These are phyloP conservation scores for Pichia sp. DNA, from an alignment of 1,139 yeast species.

Conservation along the genomic window DNA sequence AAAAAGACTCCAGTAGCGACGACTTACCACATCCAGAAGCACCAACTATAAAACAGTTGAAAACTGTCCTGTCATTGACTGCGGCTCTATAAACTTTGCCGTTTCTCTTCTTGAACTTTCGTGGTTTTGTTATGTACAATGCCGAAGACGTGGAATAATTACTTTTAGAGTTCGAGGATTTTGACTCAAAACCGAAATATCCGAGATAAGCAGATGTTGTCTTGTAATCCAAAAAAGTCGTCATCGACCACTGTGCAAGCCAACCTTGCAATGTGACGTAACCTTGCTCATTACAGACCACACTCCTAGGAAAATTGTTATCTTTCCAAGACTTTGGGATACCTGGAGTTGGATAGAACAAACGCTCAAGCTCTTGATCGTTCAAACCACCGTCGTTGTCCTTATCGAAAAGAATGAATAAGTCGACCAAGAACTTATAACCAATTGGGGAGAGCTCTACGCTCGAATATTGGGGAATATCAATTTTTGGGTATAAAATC, in stretches of 20 bases:
- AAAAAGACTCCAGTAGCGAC: conserved; percentile 73
- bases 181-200: conserved; percentile 74
- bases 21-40: conserved; percentile 84
- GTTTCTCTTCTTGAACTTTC: conserved; percentile 60
- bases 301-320: conserved; percentile 77
- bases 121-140: conserved; percentile 73
- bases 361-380: conserved; percentile 58
- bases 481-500: conserved; percentile 72
- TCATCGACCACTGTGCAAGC: conserved; percentile 98
- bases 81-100: conserved; percentile 64
- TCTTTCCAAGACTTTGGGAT: conserved; percentile 84
- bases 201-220: conserved; percentile 86
- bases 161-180: not conserved
- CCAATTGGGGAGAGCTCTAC: conserved; percentile 95
- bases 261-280: conserved; percentile 92
- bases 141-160: conserved; percentile 42
- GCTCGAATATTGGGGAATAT: conserved; percentile 71
- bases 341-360: conserved; percentile 90
- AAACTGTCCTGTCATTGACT: conserved; percentile 80
- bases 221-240: conserved; percentile 79
- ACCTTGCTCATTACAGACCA: conserved; percentile 86
- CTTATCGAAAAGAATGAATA: conserved; percentile 80
- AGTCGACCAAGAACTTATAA: conserved; percentile 82
- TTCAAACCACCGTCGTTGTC: conserved; percentile 95
- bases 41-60: conserved; percentile 84